A percentile compares a stretch with the other conserved stretches of the same genome.
phyloP scores from a whole-genome alignment of 2,329 filamentous ascomycete genomes.

The Aspergillus ruber region DNA sequence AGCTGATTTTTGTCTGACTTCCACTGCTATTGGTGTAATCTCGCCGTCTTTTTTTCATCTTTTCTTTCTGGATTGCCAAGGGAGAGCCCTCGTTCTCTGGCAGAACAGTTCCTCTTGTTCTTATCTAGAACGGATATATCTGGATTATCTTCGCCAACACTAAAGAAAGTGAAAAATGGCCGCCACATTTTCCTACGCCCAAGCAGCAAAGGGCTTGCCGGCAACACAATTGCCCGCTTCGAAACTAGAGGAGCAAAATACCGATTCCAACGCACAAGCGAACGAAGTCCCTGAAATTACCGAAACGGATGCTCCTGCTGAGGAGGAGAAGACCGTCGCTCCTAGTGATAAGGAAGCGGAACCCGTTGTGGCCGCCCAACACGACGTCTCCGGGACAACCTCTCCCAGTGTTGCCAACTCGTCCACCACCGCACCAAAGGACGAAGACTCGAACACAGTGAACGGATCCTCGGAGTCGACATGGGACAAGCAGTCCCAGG shows the following conservation, averaged over 20 bases:
- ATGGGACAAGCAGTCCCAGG: slow-evolving; percentile 61
- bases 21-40: slow-evolving; percentile 19
- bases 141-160: slow-evolving; percentile 7
- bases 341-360: slow-evolving; percentile 30
- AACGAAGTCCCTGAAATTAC: slow-evolving; percentile 30
- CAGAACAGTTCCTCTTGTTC: slow-evolving; percentile 13
- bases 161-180: slow-evolving; percentile 33
- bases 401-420: slow-evolving; percentile 53
- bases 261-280: slow-evolving; percentile 22
- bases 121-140: slow-evolving; percentile 13
- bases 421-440: slow-evolving; percentile 49
- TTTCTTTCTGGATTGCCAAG: slow-evolving; percentile 16
- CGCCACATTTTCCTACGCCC: slow-evolving; percentile 79
- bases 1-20: slow-evolving; percentile 17
- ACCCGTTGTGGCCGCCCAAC: slow-evolving; percentile 23
- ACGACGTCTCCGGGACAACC: slow-evolving; percentile 35
- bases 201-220: slow-evolving; percentile 79
- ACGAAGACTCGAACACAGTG: slow-evolving; percentile 56
- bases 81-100: slow-evolving; percentile 19
- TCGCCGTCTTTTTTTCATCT: slow-evolving; percentile 16
- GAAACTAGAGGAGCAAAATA: slow-evolving; percentile 24
- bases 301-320: slow-evolving; percentile 40
- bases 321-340: slow-evolving; percentile 32
- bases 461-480: slow-evolving; percentile 60
- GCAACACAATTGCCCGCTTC: slow-evolving; percentile 38